A percentile compares a stretch with the other conserved stretches of the same genome.
Conservation (phyloP, 2,329 filamentous ascomycete species). For the Chalaropsis ovoidea region DNA sequence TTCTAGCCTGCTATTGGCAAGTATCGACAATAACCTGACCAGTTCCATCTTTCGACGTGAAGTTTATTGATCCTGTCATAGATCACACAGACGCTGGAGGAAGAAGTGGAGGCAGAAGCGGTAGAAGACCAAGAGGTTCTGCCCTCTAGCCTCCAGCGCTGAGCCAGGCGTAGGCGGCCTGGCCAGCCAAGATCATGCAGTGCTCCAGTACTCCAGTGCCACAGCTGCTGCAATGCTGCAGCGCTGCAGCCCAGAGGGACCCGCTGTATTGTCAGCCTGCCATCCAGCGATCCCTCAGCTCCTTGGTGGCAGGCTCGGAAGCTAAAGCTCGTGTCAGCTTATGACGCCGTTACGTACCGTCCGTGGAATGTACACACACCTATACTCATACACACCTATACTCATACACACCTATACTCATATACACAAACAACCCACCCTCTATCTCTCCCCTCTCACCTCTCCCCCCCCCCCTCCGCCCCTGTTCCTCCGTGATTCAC, state of each 20-base stretch:
- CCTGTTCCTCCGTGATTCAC: slow-evolving; percentile 12
- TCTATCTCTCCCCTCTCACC: background rate
- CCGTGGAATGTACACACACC: background rate
- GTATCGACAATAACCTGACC: background rate
- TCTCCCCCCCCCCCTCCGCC: background rate
- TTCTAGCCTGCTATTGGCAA: background rate
- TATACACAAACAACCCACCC: background rate
- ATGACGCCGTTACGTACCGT: slow-evolving; percentile 12
- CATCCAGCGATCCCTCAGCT: slow-evolving; percentile 9
- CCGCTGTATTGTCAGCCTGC: background rate
- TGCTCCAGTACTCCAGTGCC: no score
- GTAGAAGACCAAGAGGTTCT: no score
- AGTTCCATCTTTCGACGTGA: background rate
- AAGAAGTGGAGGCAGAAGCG: background rate
- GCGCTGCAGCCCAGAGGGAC: no score
- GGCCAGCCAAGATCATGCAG: background rate
- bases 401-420: no score
- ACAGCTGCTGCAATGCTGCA: background rate
- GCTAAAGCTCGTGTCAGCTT: slow-evolving; percentile 14
- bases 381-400: no score
- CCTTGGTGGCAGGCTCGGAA: slow-evolving; percentile 6
- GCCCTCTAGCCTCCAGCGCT: background rate
- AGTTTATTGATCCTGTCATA: slow-evolving; percentile 7
- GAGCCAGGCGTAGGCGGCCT: background rate
- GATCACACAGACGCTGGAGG: background rate